Base-by-base conservation (phyloP, 2,329 filamentous ascomycete species). In the Aplosporella prunicola region DNA sequence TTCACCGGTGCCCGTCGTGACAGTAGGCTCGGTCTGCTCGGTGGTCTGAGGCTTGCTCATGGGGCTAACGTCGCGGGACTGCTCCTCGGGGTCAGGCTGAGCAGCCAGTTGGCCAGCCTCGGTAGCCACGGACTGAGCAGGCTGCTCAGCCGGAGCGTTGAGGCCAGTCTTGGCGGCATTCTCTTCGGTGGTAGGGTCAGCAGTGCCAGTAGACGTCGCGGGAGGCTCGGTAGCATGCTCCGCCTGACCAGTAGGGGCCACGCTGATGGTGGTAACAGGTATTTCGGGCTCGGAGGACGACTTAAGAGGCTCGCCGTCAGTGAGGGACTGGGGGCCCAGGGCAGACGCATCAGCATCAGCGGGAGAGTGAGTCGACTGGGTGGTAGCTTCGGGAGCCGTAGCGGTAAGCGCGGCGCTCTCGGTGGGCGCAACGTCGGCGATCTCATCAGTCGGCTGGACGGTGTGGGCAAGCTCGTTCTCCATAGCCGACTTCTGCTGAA, bases 391-490 rank as follows among this genome's bases (percentile, higher is more conserved):
- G 16, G 56, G 57, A 11, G 57, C 57, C n/a, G 49, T 52, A 36
- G 56, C 52, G 43, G 54, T 42, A 4, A 56, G 51, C 8, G 58
- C 56, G 35, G 63, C 61, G 14, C 55, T 52, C 18, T 55, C 48
- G 22, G 56, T 60, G 9, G 63, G 62, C 25, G 66, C 64, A 26
- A 66, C 62, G 43, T 67, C 63, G 22, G 65, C 65, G 32, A 56
- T 48, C 33, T 61, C 59, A 37, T 66, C 47, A 6, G 53, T 52
- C 32, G 57, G 54, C 46, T 60, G 35, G 43, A 78, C 69, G 57
- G 82, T 74, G 46, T 75, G 69, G 32, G 87, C 66, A 7, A 93
- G 68, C 62, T 93, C 81, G 17, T 74, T 60, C 64, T 93, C 85
- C 5, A 87, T 69, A 8, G 67, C 70, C 56, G 74, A 76, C 73